Percentiles rank a stretch among this genome's conserved stretches.
Evolutionary conservation across 495 filamentous ascomycete genomes (phyloP).

Genomic region (Friedmanniomyces simplex): DNA sequence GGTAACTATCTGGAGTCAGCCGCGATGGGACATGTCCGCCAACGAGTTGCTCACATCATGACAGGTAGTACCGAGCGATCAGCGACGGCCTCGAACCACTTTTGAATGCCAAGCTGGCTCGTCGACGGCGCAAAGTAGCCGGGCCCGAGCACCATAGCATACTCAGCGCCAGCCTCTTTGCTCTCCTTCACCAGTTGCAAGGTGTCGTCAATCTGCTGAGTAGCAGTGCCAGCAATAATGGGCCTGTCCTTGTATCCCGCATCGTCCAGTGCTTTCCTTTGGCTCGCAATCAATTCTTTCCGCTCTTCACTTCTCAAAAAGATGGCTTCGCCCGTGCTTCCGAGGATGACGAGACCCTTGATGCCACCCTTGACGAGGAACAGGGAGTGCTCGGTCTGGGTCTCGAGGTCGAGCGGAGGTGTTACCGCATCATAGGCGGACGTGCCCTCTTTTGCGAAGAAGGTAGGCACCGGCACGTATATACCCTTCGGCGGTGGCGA

Average conservation of each 20-base stretch:
- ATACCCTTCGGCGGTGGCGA: constrained; percentile 19
- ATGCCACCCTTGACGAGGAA: constrained; percentile 54
- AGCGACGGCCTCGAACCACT: constrained; percentile 25
- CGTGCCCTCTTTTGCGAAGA: constrained; percentile 35
- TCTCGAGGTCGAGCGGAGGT: constrained; percentile 41
- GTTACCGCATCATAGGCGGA: constrained; percentile 29
- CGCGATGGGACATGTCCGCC: not conserved
- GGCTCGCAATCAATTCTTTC: constrained; percentile 41
- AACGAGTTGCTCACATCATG: constrained; percentile 18
- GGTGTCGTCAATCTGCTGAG: constrained; percentile 53
- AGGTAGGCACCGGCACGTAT: constrained; percentile 36
- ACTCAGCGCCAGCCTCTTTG: constrained; percentile 50
- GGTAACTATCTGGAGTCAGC: constrained; percentile 37
- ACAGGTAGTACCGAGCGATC: constrained; percentile 23
- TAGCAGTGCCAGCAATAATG: constrained; percentile 57
- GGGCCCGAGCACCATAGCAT: constrained; percentile 37
- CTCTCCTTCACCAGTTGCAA: constrained; percentile 48
- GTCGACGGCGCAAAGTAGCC: constrained; percentile 25
- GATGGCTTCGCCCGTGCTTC: constrained; percentile 59
- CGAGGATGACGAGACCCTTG: constrained; percentile 54
- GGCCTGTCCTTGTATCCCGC: constrained; percentile 53
- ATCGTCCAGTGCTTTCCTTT: constrained; percentile 42
- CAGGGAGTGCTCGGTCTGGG: constrained; percentile 49
- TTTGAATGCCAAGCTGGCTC: constrained; percentile 20
- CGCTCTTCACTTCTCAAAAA: constrained; percentile 53